Evolutionary conservation across 768 basidiomycete species (phyloP), one percentile per base, ranked within the genome.

Genomic region (Dacryopinax spathularia): DNA sequence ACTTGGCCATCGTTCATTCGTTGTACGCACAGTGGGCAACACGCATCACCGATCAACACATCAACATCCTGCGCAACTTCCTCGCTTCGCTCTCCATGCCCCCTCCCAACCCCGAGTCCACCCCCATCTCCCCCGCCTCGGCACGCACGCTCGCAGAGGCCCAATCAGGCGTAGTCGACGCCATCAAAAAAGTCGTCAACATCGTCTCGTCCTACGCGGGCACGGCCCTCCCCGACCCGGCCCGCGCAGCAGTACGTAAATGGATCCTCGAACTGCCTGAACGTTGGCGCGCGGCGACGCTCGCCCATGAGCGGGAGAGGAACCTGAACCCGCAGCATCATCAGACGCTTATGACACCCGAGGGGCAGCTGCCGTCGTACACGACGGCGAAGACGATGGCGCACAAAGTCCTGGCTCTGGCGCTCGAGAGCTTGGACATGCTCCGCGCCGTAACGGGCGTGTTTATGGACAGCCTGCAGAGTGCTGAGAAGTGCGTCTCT

Each of bases 21-120:
- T n/a, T n/a, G n/a, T n/a, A n/a, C n/a, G n/a, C n/a, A n/a, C 65
- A 92, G 90, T 93, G 89, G 70, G 91, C 92, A 9, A 92, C 91
- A 0, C 76, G 80, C 0, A 90, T 89, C 65, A 92, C 94, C 69
- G 90, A 93, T 69, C 84, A 85, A 1, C 92, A 93, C 69, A 93
- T 92, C 41, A 77, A 87, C 27, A 80, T 91, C 62, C 80, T 95
- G 12, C 87, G 89, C 4, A 85, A 89, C 66, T 92, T 93, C 71
- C 91, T 88, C 39, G 82, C 84, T 4, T 83, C 85, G 33, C 70
- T 75, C 44, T 66, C 69, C n/a, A 64, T 68, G 16, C 69, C 69
- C 37, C 62, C 70, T 33, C 60, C 65, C 65, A 29, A n/a, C 60
- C 62, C 44, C 63, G 61, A 65, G 44, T 60, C 60, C 56, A 64